phyloP scores from a whole-genome alignment of 75 land plant genomes.

The Sequoiadendron giganteum region DNA sequence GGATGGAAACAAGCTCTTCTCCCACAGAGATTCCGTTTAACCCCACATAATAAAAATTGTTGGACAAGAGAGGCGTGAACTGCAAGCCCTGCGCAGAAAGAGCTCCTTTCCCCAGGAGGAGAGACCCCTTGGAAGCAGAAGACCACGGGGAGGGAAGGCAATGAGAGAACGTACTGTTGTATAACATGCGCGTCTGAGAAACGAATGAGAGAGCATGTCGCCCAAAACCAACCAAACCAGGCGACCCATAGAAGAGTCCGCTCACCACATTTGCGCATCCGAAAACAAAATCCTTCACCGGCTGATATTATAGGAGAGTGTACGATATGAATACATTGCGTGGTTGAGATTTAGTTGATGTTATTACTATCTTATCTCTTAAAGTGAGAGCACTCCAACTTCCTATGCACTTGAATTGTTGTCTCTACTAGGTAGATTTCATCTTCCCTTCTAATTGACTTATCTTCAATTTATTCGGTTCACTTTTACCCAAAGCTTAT shows the following conservation, averaged over 20 bases:
- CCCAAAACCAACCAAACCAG: slow-evolving; percentile 27
- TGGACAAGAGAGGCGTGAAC: slow-evolving; percentile 39
- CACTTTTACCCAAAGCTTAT: too few relatives aligned
- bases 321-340: too few relatives aligned
- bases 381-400: too few relatives aligned
- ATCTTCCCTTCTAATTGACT: too few relatives aligned
- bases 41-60: slow-evolving; percentile 56
- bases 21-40: background rate
- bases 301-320: too few relatives aligned
- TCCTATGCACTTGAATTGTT: too few relatives aligned
- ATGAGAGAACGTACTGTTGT: slow-evolving; percentile 55
- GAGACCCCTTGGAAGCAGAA: slow-evolving; percentile 38
- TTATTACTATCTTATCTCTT: too few relatives aligned
- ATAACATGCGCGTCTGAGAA: slow-evolving; percentile 2
- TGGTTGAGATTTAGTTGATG: too few relatives aligned
- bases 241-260: slow-evolving; percentile 27
- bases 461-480: too few relatives aligned
- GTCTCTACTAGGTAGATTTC: too few relatives aligned
- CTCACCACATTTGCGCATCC: slow-evolving; percentile 35
- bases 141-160: slow-evolving; percentile 56
- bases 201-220: slow-evolving; percentile 31
- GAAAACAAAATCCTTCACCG: slow-evolving; percentile 26
- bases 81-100: slow-evolving; percentile 19
- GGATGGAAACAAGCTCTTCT: too few relatives aligned
- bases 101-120: too few relatives aligned